Percentiles rank a stretch among this genome's conserved stretches.
Conservation (phyloP, 768 basidiomycete species). For the Termitomyces sp. region DNA sequence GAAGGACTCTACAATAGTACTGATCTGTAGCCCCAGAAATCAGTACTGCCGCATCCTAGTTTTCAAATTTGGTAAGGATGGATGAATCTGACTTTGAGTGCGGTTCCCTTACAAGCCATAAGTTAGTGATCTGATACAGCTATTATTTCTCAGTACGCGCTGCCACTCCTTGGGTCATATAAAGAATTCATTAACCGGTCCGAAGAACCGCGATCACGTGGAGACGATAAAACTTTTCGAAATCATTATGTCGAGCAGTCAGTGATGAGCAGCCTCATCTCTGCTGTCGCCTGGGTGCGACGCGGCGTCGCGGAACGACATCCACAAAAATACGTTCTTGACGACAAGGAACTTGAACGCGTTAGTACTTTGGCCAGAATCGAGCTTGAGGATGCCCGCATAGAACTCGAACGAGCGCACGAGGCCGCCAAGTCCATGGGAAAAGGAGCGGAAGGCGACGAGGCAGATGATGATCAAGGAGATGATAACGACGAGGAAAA, state of each 20-base stretch:
- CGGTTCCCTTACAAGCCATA: not conserved
- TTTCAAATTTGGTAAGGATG: not conserved
- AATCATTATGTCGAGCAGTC: not conserved
- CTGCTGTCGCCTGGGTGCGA: constrained; percentile 74
- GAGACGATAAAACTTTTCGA: constrained; percentile 11
- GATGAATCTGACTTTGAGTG: not conserved
- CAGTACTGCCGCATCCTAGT: not conserved
- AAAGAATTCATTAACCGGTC: too few relatives aligned
- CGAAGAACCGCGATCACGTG: constrained; percentile 16
- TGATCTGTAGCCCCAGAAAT: not conserved
- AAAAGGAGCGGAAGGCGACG: constrained; percentile 58
- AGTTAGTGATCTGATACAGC: too few relatives aligned
- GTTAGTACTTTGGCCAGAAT: constrained; percentile 84
- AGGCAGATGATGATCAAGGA: constrained; percentile 54
- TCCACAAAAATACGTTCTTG: constrained; percentile 85
- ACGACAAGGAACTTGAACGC: constrained; percentile 84
- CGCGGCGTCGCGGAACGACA: constrained; percentile 71
- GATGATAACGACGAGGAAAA: constrained; percentile 48
- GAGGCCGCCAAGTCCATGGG: constrained; percentile 71
- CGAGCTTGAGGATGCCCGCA: constrained; percentile 85
- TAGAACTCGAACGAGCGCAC: constrained; percentile 80
- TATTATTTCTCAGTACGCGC: too few relatives aligned
- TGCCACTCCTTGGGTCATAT: too few relatives aligned
- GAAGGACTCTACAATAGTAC: constrained; percentile 11
- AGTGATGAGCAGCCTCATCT: constrained; percentile 74